Evolutionary conservation across 345 rosid species (phyloP).

Genomic region (Citrus reticulata): DNA sequence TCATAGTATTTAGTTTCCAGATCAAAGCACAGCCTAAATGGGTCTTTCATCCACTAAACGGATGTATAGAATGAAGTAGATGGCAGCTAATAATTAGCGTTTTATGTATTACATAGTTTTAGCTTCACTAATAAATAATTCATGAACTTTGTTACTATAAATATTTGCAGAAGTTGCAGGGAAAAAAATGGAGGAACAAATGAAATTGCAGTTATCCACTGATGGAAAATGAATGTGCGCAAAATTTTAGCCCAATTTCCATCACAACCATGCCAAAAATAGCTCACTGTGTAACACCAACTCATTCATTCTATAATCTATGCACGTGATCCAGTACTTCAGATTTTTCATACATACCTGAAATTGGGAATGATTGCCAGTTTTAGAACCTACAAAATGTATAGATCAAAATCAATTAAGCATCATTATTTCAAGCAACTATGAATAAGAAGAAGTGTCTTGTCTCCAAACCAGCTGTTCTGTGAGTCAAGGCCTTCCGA

Average conservation of each 20-base stretch:
- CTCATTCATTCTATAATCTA: not conserved
- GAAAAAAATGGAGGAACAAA: not conserved
- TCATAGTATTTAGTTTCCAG: not conserved
- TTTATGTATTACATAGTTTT: not conserved
- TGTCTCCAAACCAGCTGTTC: constrained; percentile 33
- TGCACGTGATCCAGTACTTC: not conserved
- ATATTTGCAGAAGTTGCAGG: not conserved
- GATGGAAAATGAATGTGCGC: not conserved
- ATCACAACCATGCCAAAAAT: not conserved
- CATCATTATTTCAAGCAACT: not conserved
- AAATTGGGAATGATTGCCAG: constrained; percentile 32
- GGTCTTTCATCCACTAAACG: not conserved
- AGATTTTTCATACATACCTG: constrained; percentile 38
- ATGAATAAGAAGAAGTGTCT: not conserved
- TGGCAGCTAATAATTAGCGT: not conserved
- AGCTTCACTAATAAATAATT: not conserved
- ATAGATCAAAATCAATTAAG: constrained; percentile 15
- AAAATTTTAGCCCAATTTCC: constrained; percentile 9
- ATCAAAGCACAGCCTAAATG: not conserved
- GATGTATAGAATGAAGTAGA: not conserved
- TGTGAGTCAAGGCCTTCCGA: constrained; percentile 36
- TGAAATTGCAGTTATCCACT: not conserved
- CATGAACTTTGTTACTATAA: not conserved
- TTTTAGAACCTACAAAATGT: constrained; percentile 43
- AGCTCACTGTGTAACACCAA: not conserved